Conservation (phyloP, 179 eudicot genomes). For the Sideroxylon spinosum region DNA sequence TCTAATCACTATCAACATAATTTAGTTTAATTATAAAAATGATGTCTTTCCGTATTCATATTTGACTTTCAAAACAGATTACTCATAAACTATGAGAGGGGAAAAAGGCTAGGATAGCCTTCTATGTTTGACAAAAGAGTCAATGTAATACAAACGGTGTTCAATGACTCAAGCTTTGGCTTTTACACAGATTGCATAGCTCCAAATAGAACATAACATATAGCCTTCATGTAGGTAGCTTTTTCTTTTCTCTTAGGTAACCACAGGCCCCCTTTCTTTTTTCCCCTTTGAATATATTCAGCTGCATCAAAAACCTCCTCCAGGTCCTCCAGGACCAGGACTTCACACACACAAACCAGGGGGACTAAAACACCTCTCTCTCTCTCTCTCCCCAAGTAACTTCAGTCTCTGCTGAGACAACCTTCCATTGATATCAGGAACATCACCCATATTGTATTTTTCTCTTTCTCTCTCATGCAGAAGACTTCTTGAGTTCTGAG, state of each 20-base stretch:
- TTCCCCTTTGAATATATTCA: conserved; percentile 15
- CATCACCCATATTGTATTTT: conserved; percentile 6
- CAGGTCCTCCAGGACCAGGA: not conserved
- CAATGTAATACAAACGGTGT: not conserved
- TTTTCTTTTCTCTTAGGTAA: conserved; percentile 29
- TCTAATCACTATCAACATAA: conserved; percentile 21
- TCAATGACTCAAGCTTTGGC: conserved; percentile 4
- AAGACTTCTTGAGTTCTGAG: conserved; percentile 5
- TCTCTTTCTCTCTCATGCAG: conserved; percentile 5
- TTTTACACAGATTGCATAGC: conserved; percentile 15
- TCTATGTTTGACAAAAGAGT: conserved; percentile 7
- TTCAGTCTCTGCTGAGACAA: conserved; percentile 22
- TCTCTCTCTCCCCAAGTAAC: conserved; percentile 37
- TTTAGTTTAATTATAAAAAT: conserved; percentile 4
- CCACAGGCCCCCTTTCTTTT: conserved; percentile 17
- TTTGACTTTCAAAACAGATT: conserved; percentile 15
- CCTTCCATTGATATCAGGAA: conserved; percentile 10
- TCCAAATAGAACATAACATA: conserved; percentile 15
- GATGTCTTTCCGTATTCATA: not conserved
- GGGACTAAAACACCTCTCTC: conserved; percentile 21
- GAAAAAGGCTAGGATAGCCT: conserved; percentile 4
- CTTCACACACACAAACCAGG: conserved; percentile 34
- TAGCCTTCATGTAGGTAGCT: conserved; percentile 19
- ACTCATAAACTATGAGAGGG: not conserved
- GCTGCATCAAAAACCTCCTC: conserved; percentile 9